Evolutionary conservation across 169 alveolate species (phyloP), one percentile per base, ranked within the genome.

Genomic region (Plasmodium adleri): DNA sequence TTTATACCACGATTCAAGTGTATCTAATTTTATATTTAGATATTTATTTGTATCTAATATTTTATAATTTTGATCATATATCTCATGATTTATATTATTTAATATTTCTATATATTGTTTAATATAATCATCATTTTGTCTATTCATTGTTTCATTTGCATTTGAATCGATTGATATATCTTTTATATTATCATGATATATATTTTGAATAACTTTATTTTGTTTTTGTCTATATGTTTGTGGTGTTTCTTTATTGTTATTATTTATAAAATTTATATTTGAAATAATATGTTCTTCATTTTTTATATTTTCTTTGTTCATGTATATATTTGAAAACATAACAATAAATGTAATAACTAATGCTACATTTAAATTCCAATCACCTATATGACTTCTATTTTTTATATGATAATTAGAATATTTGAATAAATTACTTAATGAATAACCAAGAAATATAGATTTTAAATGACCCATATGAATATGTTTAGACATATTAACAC

Each of bases 391-490:
- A 72, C 68, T 94, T 52, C 96, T 87, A 3, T 92, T 66, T 15
- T 70, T 72, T 7, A 94, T 95, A 26, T 60, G 32, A 56, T 70
- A 78, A 17, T 94, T 94, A 39, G 70, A 90, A 56, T 72, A 92
- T 39, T 88, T 88, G 17, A 90, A 60, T 24, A 92, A 49, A 72
- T 94, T 94, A 26, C 95, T 72, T n/a, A 94, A 43, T 3, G 92
- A 80, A 58, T 68, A 74, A n/a, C 96, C 96, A n/a, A 94, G 56
- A 32, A 91, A 91, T 22, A 92, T 74, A 9, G 96, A 94, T 56
- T 94, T 74, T 64, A 94, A 76, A 66, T 94, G 96, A 1, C 96
- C 96, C 80, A 94, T 66, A 74, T 94, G 96, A 74, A 94, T 92
- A 24, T 88, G 88, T 56, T 94, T 94, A 26, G 93, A 95, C 52